Percentiles rank a stretch among this genome's conserved stretches.
Evolutionary conservation across 371 early-diverging fungal species (phyloP).

Genomic region (Mucor saturninus): DNA sequence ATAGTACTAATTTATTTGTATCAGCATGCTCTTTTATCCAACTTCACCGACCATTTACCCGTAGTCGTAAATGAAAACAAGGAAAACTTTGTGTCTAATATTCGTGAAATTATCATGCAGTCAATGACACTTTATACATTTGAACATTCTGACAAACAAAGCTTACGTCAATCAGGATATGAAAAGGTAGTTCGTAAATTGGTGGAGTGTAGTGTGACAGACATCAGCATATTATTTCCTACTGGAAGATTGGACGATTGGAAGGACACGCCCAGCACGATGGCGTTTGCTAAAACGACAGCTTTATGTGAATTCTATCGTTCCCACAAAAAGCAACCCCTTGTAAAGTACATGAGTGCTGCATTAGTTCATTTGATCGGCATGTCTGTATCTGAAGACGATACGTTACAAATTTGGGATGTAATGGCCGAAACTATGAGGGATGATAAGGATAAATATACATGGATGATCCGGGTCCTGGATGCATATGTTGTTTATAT

Average conservation of each 20-base stretch:
- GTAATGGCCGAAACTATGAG: conserved; percentile 25
- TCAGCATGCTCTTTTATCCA: neutral
- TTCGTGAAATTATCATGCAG: conserved; percentile 23
- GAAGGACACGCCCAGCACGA: neutral
- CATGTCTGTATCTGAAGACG: neutral
- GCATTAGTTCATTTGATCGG: conserved; percentile 10
- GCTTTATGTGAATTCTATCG: conserved; percentile 18
- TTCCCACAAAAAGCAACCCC: conserved; percentile 24
- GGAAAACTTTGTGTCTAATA: conserved; percentile 13
- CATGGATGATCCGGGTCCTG: conserved; percentile 56
- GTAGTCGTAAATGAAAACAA: conserved; percentile 23
- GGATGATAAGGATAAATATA: conserved; percentile 19
- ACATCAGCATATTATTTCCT: conserved; percentile 17
- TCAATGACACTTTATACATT: neutral
- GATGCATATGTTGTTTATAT: conserved; percentile 58
- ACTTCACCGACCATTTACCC: conserved; percentile 30
- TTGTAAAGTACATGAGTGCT: conserved; percentile 17
- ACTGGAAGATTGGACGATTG: conserved; percentile 14
- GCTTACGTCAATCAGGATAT: neutral
- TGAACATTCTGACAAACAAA: neutral
- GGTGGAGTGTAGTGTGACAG: conserved; percentile 27
- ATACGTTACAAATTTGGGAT: neutral
- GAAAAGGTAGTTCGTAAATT: conserved; percentile 23
- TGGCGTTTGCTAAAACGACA: neutral
- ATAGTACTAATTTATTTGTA: neutral